Conservation (phyloP, 805 yeast species). For the Candida dajiaensis region DNA sequence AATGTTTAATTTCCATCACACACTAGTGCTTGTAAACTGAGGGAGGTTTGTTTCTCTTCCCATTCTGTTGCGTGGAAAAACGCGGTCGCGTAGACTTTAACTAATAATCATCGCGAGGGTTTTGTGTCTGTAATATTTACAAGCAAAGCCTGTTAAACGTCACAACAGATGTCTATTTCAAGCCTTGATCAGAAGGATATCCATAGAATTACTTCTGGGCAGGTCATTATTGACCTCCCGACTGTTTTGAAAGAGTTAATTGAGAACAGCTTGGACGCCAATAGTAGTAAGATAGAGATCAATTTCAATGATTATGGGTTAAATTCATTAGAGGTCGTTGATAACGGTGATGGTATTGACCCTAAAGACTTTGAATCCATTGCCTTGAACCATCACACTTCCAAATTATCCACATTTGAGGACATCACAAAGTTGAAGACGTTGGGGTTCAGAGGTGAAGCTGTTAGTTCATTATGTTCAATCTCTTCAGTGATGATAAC, state of each 20-base stretch:
- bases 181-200: constrained; percentile 39
- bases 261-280: constrained; percentile 84
- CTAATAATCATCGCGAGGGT: no score
- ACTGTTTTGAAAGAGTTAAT: constrained; percentile 80
- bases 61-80: no score
- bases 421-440: constrained; percentile 48
- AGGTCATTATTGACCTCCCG: constrained; percentile 75
- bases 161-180: constrained; percentile 3
- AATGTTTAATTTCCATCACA: no score
- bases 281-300: constrained; percentile 61
- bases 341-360: constrained; percentile 63
- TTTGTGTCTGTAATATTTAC: no score
- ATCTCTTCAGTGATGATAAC: constrained; percentile 41
- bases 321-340: constrained; percentile 60
- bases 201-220: constrained; percentile 83
- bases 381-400: constrained; percentile 62
- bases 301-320: constrained; percentile 66
- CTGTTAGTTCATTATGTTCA: constrained; percentile 64
- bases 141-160: neutral
- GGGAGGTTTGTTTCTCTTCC: no score
- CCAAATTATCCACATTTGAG: constrained; percentile 53
- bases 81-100: neutral
- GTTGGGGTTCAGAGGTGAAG: constrained; percentile 79
- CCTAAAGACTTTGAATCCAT: constrained; percentile 44
- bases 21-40: no score